Conservation (phyloP, 2,329 filamentous ascomycete genomes). For the Fusarium sp. region DNA sequence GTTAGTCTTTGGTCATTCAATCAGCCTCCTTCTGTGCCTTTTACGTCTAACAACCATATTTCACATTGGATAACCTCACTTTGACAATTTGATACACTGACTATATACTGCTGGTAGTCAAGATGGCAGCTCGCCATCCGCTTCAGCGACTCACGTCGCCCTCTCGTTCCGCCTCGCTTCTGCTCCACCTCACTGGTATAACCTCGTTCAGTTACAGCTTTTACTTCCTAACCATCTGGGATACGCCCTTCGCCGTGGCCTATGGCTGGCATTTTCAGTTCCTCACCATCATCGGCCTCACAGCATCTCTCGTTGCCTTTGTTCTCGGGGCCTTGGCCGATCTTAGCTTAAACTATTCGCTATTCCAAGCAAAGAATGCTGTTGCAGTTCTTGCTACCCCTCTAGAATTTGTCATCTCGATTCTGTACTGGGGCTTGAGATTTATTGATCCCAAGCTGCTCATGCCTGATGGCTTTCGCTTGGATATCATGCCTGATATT, state of each 20-base stretch:
- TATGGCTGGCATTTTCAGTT: slow-evolving; percentile 77
- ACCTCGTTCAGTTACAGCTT: slow-evolving; percentile 64
- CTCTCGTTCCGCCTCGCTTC: slow-evolving; percentile 68
- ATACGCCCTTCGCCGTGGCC: slow-evolving; percentile 62
- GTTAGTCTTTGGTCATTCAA: not conserved
- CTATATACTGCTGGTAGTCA: not conserved
- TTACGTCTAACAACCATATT: no score
- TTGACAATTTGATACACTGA: not conserved
- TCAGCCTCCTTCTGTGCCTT: not conserved
- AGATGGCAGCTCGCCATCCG: slow-evolving; percentile 61
- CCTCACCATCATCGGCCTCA: slow-evolving; percentile 77
- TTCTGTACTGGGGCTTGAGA: slow-evolving; percentile 77
- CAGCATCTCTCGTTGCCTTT: slow-evolving; percentile 69
- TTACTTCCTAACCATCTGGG: slow-evolving; percentile 59
- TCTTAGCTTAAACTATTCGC: slow-evolving; percentile 62
- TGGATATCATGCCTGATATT: slow-evolving; percentile 66
- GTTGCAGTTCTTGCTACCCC: slow-evolving; percentile 72
- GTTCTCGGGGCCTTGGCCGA: slow-evolving; percentile 70
- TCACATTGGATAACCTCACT: not conserved
- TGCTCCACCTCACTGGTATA: slow-evolving; percentile 66
- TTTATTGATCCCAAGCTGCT: slow-evolving; percentile 63
- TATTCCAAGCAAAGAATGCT: slow-evolving; percentile 74
- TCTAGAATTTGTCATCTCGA: slow-evolving; percentile 73
- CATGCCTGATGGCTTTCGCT: slow-evolving; percentile 62
- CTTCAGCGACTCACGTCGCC: slow-evolving; percentile 73